Percentiles rank a stretch among this genome's conserved stretches.
These are phyloP conservation scores for Mentha longifolia DNA, from an alignment of 257 asterid genomes.

Conservation along the genomic window DNA sequence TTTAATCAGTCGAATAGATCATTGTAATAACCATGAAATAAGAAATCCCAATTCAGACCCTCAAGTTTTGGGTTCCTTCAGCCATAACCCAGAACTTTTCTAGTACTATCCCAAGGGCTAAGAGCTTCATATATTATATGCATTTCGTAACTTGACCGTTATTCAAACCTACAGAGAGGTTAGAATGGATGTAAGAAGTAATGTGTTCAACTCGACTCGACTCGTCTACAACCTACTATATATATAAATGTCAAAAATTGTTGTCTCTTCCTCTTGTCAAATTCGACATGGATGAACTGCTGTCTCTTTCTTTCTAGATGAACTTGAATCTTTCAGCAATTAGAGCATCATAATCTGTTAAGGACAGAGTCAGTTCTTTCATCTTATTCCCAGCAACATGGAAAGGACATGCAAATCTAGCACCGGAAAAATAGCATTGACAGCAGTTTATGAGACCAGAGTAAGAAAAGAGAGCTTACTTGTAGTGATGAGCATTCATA, in stretches of 20 bases:
- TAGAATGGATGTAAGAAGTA: neutral
- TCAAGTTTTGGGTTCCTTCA: neutral
- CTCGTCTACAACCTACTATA: conserved; percentile 8
- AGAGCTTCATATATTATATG: neutral
- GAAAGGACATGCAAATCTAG: neutral
- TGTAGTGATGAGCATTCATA: neutral
- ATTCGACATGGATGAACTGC: neutral
- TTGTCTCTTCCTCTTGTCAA: neutral
- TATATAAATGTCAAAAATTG: conserved; percentile 20
- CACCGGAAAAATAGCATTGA: too few species aligned
- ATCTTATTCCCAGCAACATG: neutral
- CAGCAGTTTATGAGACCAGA: neutral
- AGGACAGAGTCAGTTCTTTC: neutral
- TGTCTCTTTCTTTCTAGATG: conserved; percentile 2
- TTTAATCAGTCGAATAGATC: too few species aligned
- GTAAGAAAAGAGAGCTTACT: conserved; percentile 11
- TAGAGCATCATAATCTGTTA: neutral
- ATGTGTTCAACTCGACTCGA: conserved; percentile 1
- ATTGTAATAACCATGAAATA: neutral
- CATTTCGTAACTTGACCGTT: neutral
- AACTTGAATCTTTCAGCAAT: conserved; percentile 17
- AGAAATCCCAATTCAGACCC: neutral
- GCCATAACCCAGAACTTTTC: neutral
- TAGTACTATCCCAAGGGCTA: neutral
- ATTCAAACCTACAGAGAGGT: neutral